Percentiles rank a stretch among this genome's conserved stretches.
Evolutionary conservation across 1,139 yeast genomes (phyloP).

Genomic region (Debaryomyces psychrophilus): DNA sequence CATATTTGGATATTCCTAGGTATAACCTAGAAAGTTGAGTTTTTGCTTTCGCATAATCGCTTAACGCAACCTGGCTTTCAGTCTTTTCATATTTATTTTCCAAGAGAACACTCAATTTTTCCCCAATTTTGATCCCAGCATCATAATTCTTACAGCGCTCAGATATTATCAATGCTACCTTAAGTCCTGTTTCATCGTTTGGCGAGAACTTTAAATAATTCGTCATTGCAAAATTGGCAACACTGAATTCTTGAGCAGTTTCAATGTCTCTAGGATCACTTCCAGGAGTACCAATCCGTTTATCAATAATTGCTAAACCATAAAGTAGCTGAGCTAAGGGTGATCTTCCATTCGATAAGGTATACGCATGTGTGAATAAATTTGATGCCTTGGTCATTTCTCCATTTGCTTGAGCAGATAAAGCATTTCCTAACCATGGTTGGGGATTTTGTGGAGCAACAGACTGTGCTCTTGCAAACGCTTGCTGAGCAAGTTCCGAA

Average conservation of each 20-base stretch:
- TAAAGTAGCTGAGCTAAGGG: slow-evolving; percentile 74
- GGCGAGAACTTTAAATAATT: slow-evolving; percentile 74
- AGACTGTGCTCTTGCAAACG: slow-evolving; percentile 76
- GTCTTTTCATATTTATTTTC: slow-evolving; percentile 62
- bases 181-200: slow-evolving; percentile 61
- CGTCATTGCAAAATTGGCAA: slow-evolving; percentile 72
- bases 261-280: slow-evolving; percentile 56
- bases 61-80: slow-evolving; percentile 52
- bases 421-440: slow-evolving; percentile 91
- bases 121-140: slow-evolving; percentile 53
- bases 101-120: slow-evolving; percentile 48
- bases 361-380: slow-evolving; percentile 75
- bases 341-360: slow-evolving; percentile 72
- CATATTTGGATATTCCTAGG: slow-evolving; percentile 61
- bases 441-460: slow-evolving; percentile 74
- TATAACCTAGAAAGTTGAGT: slow-evolving; percentile 71
- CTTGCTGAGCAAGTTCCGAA: slow-evolving; percentile 68
- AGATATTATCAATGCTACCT: slow-evolving; percentile 57
- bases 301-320: slow-evolving; percentile 59
- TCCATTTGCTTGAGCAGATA: slow-evolving; percentile 64
- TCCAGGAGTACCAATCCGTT: slow-evolving; percentile 38
- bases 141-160: slow-evolving; percentile 73
- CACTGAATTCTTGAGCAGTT: slow-evolving; percentile 64
- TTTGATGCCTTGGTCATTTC: slow-evolving; percentile 53
- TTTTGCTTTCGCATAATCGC: slow-evolving; percentile 60